Evolutionary conservation across 345 rosid genomes (phyloP).

Genomic region (Turnera subulata): DNA sequence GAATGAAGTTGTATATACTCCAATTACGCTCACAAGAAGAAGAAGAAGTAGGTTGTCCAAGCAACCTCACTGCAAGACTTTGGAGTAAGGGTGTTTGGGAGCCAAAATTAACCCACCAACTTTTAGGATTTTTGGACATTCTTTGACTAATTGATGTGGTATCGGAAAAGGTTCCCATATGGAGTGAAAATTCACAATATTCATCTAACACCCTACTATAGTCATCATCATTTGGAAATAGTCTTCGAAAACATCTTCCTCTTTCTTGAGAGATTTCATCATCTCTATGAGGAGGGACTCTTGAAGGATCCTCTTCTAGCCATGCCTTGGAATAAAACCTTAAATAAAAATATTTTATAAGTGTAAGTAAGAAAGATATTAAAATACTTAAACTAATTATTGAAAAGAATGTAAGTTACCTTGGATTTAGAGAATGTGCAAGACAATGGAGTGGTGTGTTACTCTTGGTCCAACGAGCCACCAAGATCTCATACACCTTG

Average conservation of each 20-base stretch:
- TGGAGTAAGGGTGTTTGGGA: not conserved
- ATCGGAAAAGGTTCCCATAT: no score
- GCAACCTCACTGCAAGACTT: not conserved
- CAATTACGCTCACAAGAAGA: no score
- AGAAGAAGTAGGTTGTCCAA: conserved; percentile 7
- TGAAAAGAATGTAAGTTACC: not conserved
- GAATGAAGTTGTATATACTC: no score
- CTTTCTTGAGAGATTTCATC: not conserved
- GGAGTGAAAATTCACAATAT: not conserved
- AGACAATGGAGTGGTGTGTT: conserved; percentile 7
- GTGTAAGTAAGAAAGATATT: not conserved
- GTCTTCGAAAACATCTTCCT: not conserved
- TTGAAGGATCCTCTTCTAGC: not conserved
- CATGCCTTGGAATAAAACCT: not conserved
- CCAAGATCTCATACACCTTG: not conserved
- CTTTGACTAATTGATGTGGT: not conserved
- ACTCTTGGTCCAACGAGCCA: not conserved
- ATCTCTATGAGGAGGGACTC: not conserved
- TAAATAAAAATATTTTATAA: not conserved
- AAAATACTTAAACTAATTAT: not conserved
- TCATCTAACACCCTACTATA: not conserved
- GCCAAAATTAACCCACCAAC: no score
- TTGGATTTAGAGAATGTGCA: conserved; percentile 10
- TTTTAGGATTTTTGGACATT: no score
- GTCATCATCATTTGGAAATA: not conserved